A percentile compares a stretch with the other conserved stretches of the same genome.
Evolutionary conservation across 495 filamentous ascomycete species (phyloP).

Genomic region (Trichoderma orchidacearum): DNA sequence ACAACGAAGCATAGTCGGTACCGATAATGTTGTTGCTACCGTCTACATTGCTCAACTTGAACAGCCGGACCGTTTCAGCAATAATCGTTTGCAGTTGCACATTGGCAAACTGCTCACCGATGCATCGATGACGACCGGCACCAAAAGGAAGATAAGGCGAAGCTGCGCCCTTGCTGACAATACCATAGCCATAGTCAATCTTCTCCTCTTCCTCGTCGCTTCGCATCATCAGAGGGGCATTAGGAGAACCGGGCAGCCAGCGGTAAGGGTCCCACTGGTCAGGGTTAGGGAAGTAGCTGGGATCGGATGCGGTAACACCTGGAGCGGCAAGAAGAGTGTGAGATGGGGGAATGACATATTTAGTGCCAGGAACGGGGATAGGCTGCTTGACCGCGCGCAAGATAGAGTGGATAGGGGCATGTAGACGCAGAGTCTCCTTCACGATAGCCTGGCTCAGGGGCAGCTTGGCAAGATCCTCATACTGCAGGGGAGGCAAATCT

Average conservation of each 20-base stretch:
- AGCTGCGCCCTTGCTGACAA: conserved; percentile 71
- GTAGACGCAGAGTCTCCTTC: conserved; percentile 69
- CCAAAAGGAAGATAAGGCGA: conserved; percentile 93
- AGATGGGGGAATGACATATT: conserved; percentile 59
- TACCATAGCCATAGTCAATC: conserved; percentile 88
- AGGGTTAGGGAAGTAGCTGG: conserved; percentile 69
- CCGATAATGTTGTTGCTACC: conserved; percentile 54
- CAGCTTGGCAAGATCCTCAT: conserved; percentile 54
- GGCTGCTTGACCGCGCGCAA: conserved; percentile 74
- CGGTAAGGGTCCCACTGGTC: conserved; percentile 75
- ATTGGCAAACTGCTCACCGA: conserved; percentile 95
- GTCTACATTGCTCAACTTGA: conserved; percentile 61
- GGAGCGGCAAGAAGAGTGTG: conserved; percentile 74
- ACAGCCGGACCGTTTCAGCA: conserved; percentile 60
- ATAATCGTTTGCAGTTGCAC: conserved; percentile 78
- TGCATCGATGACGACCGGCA: conserved; percentile 85
- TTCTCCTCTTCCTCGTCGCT: conserved; percentile 56
- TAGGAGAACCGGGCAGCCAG: conserved; percentile 49
- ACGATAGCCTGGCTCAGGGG: conserved; percentile 57
- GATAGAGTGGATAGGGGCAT: conserved; percentile 75
- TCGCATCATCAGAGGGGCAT: conserved; percentile 29
- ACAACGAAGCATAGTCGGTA: conserved; percentile 74
- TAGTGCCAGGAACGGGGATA: conserved; percentile 63
- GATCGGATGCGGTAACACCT: conserved; percentile 55
- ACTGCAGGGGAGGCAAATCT: conserved; percentile 48